Evolutionary conservation across 805 yeast species (phyloP), one percentile per base, ranked within the genome.

Genomic region (Deakozyma indianensis): DNA sequence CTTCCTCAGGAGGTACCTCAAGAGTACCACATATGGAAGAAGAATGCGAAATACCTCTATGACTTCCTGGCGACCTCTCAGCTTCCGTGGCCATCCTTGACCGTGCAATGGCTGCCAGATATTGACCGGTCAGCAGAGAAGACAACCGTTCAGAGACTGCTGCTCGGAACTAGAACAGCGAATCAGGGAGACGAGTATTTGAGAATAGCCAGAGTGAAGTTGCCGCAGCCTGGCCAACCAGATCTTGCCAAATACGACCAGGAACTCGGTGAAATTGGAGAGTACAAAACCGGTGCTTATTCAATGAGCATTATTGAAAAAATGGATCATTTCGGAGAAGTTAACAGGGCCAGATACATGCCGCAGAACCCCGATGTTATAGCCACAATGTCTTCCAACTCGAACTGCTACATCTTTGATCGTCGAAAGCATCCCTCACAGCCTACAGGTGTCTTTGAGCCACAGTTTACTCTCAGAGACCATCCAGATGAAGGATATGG

Each of bases 311-410:
- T 70, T 25, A 50, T 69, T 3, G 94, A 83, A 60, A 70, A 72
- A 41, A 77, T 83, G n/a, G 68, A 73, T 27, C 86, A 78, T 52
- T 59, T 65, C 1, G 87, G 84, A 1, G 92, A 81, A 51, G 79
- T 87, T 46, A 84, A 85, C 57, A 73, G 75, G 49, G 78, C 83
- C 0, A 68, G 80, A 29, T 75, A 74, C 54, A 75, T 83, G 78
- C 94, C 95, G 0, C 90, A 82, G 52, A 88, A 88, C 55, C 92
- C 92, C 1, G 92, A 87, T 55, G 56, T 88, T 3, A 69, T 88
- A 3, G 85, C 88, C 1, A 73, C 86, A 18, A 75, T 78, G 7
- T 76, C 83, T 40, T 75, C 80, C 38, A 59, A 64, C 25, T 96
- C 96, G 1, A 66, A 71, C 14, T 66, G 80, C 11, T 75, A 71